Percentiles rank a stretch among this genome's conserved stretches.
Conservation (phyloP, 208 protist species). For the Phytomonas francai region DNA sequence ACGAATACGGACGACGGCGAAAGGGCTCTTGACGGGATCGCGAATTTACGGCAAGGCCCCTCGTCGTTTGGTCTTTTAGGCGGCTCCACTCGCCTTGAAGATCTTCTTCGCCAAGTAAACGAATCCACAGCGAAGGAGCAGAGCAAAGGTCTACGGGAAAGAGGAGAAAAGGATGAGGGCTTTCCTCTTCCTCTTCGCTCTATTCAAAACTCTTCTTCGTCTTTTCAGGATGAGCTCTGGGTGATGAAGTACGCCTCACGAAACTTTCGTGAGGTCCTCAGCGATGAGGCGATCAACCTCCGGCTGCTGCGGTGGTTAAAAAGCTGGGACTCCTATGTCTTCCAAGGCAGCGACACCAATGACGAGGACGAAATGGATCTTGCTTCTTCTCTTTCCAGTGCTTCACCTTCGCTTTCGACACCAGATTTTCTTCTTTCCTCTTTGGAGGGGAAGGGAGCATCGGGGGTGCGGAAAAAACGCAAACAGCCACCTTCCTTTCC, state of each 20-base stretch:
- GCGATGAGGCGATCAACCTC: slow-evolving; percentile 73
- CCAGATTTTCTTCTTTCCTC: too few species aligned
- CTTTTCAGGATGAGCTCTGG: slow-evolving; percentile 31
- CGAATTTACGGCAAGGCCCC: neutral
- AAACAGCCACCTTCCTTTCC: too few species aligned
- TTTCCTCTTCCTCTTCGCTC: too few species aligned
- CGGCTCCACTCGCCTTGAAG: neutral
- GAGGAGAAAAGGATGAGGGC: too few species aligned
- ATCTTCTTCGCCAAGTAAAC: neutral
- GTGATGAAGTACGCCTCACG: slow-evolving; percentile 67
- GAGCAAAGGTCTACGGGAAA: neutral
- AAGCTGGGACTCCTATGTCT: slow-evolving; percentile 71
- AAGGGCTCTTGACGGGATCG: neutral
- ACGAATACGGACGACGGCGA: neutral
- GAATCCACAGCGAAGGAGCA: neutral
- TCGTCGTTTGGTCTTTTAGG: neutral
- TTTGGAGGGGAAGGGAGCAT: neutral
- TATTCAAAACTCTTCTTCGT: too few species aligned
- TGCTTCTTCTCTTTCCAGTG: neutral
- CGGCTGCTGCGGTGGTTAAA: slow-evolving; percentile 76
- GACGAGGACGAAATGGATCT: neutral
- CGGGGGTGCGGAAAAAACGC: too few species aligned
- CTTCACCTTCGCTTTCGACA: too few species aligned
- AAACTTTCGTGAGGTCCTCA: slow-evolving; percentile 72
- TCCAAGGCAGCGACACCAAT: slow-evolving; percentile 17